A percentile compares a stretch with the other conserved stretches of the same genome.
These are phyloP conservation scores for Trichoderma polysporum DNA, from an alignment of 2,329 filamentous ascomycete genomes.

Conservation along the genomic window DNA sequence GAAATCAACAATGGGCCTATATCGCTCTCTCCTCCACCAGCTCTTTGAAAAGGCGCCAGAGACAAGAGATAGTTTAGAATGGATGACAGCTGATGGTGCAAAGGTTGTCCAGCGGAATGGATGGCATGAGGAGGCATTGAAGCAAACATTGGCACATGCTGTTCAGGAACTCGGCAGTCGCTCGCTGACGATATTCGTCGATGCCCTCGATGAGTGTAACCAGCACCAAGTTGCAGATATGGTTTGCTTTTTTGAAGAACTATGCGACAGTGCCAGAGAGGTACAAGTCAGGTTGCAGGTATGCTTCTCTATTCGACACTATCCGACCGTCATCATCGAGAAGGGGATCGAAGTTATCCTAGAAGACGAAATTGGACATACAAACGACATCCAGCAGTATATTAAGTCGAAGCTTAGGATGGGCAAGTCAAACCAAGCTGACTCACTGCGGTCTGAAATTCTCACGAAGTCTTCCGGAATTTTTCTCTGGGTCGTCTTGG, in stretches of 20 bases:
- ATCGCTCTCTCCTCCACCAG: slow-evolving; percentile 49
- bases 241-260: slow-evolving; percentile 41
- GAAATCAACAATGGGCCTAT: slow-evolving; percentile 47
- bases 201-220: slow-evolving; percentile 49
- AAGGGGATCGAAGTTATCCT: slow-evolving; percentile 29
- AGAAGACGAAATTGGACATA: slow-evolving; percentile 29
- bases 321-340: slow-evolving; percentile 42
- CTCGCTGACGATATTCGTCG: slow-evolving; percentile 30
- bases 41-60: slow-evolving; percentile 30
- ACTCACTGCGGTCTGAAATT: slow-evolving; percentile 26
- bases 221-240: slow-evolving; percentile 41
- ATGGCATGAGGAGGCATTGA: not conserved
- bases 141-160: not conserved
- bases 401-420: slow-evolving; percentile 30
- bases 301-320: slow-evolving; percentile 50
- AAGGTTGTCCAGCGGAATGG: not conserved
- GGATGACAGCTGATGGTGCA: slow-evolving; percentile 2
- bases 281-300: slow-evolving; percentile 29
- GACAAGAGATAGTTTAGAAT: not conserved
- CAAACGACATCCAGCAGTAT: slow-evolving; percentile 29
- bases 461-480: slow-evolving; percentile 39
- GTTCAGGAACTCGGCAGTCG: not conserved
- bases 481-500: slow-evolving; percentile 47
- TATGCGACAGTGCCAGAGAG: slow-evolving; percentile 32
- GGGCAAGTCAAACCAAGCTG: not conserved